Base-by-base conservation (phyloP, 805 yeast species). In the Candida silvicultrix region DNA sequence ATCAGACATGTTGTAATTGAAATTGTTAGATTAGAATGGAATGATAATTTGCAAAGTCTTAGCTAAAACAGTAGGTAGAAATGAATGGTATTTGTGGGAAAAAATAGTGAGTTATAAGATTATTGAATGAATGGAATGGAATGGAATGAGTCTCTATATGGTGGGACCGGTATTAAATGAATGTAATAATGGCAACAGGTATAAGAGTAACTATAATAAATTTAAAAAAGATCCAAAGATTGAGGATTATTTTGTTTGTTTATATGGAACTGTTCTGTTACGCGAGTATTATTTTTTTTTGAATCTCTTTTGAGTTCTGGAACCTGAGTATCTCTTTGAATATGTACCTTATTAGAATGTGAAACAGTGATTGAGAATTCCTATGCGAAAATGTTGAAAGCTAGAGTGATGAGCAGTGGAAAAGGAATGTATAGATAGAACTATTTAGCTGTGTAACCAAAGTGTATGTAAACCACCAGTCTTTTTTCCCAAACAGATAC, bases 1-100 rank as follows among this genome's bases (percentile, higher is more conserved):
- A 53, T 70, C 73, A 11, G 73, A 68, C 74, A 70, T 70, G 16
- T 12, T 43, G 28, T 12, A 4, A n/a, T 6, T 31, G 35, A 31
- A 31, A 31, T 15, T 29, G 32, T 29, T 29, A 11, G 14, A 7
- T 11, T 11, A 11, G 35, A 31, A 31, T 31, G 35, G 12, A 31
- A 3, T 31, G 18, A 31, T 15, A 31, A 15, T 15, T 11, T 31
- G 32, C 6, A 23, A 23, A 7, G 9, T 28, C 12, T 10, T 28
- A 10, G 31, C 12, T 10, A 28, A 28, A 28, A 4, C 8, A 10
- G 4, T 28, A 4, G 12, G 31, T 28, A 8, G 31, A 31, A 31
- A 31, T 31, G 35, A 31, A 31, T 31, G 35, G 35, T 31, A 31
- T 31, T 31, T 5, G 12, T 15, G 16, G 4, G 5, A 5, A n/a